Conservation (phyloP, 2,329 filamentous ascomycete genomes). For the Arthrobotrys musiformis region DNA sequence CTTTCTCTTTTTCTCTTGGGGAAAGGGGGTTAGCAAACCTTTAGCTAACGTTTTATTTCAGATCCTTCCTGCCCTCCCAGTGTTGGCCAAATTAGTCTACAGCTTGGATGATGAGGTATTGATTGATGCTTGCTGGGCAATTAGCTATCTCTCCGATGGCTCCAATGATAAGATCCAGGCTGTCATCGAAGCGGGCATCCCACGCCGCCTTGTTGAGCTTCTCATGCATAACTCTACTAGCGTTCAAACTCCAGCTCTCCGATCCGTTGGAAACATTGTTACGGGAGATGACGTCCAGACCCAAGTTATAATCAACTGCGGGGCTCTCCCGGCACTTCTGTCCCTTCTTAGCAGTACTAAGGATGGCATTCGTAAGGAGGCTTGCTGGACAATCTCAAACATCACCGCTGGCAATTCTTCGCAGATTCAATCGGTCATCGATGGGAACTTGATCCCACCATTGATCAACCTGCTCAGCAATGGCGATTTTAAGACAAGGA, state of each 20-base stretch:
- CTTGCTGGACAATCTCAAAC: constrained; percentile 99
- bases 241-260: constrained; percentile 94
- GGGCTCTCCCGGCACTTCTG: constrained; percentile 88
- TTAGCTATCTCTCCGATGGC: constrained; percentile 97
- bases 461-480: constrained; percentile 96
- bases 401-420: constrained; percentile 97
- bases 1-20: not conserved
- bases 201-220: constrained; percentile 92
- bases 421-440: constrained; percentile 96
- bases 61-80: constrained; percentile 94
- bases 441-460: constrained; percentile 95
- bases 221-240: constrained; percentile 98
- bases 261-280: constrained; percentile 98
- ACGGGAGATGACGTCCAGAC: constrained; percentile 99
- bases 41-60: constrained; percentile 62
- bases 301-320: constrained; percentile 99
- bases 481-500: constrained; percentile 97
- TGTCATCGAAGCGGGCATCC: constrained; percentile 97
- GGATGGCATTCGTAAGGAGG: constrained; percentile 98
- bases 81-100: constrained; percentile 96
- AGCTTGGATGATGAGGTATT: constrained; percentile 97
- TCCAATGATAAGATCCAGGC: constrained; percentile 99
- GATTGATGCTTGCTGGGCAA: constrained; percentile 99
- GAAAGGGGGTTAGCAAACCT: no score
- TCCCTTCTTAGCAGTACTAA: constrained; percentile 95